Evolutionary conservation across 2,329 filamentous ascomycete species (phyloP), one percentile per base, ranked within the genome.

Genomic region (Exophiala aquamarina): DNA sequence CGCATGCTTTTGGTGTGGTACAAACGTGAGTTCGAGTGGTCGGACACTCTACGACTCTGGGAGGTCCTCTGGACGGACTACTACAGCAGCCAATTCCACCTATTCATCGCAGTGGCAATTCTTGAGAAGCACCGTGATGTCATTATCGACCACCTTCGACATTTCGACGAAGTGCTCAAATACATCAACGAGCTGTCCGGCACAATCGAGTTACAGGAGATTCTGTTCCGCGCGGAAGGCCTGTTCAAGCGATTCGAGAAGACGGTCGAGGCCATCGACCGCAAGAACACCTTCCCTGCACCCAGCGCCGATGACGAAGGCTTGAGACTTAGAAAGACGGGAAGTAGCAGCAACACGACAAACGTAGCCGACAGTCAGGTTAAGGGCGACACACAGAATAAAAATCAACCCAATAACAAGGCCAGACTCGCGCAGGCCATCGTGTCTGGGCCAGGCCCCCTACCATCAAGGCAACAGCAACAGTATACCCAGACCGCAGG

Each of bases 1-100:
- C 87, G 93, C 50, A 97, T 97, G 93, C 77, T 98, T 26, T 77
- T 98, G 1, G 93, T 98, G 8, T 98, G 93, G 93, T 98, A 93
- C 69, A 98, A 98, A 74, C 86, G 93, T 38, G 93, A 98, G 68
- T 98, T 98, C 61, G 79, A 83, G 57, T 98, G 92, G 89, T 67
- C 78, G 38, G 90, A 97, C 62, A 82, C 95, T 9, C 72, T 97
- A 26, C 81, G 87, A 14, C 73, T 98, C 3, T 98, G 93, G 93
- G 93, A 98, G 68, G 77, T 81, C 0, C 72, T 97, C 2, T 98
- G 94, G 93, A 97, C 93, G 2, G 93, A 98, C 65, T 93, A 86
- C 59, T 70, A 89, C 51, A 91, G 81, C 61, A 87, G 87, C 59
- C 90, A 88, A 63, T 98, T 97, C 70, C 93, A 97, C 64, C 74